Conservation (phyloP, 441 rosid species). For the Erodium moschatum region DNA sequence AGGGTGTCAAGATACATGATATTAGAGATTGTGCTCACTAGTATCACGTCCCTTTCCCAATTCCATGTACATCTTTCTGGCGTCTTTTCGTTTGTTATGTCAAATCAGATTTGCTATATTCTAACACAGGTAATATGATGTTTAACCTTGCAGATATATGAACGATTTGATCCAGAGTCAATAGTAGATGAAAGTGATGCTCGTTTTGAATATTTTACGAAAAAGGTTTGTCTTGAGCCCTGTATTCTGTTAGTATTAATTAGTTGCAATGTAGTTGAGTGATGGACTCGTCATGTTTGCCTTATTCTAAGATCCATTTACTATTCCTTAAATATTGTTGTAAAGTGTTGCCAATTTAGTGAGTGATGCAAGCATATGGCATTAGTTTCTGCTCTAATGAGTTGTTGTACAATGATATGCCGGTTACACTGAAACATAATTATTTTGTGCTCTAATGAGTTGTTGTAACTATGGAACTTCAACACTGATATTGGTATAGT, state of each 20-base stretch:
- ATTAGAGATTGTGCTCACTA: background rate
- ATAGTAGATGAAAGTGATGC: conserved; percentile 54
- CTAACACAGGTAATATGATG: conserved; percentile 2
- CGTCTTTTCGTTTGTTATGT: background rate
- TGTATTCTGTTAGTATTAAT: background rate
- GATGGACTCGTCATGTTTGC: background rate
- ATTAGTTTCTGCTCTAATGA: too few species aligned
- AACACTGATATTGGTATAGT: background rate
- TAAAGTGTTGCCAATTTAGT: background rate
- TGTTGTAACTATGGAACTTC: background rate
- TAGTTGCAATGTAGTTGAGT: background rate
- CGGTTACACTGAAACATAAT: background rate
- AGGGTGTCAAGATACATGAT: conserved; percentile 1
- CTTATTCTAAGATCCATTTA: background rate
- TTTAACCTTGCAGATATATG: conserved; percentile 51
- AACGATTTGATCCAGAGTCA: conserved; percentile 62
- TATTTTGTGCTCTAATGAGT: background rate
- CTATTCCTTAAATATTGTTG: background rate
- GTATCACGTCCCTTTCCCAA: background rate
- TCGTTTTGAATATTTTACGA: conserved; percentile 71
- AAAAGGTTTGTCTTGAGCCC: conserved; percentile 47
- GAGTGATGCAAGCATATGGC: too few species aligned
- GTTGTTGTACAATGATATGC: background rate
- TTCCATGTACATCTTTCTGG: background rate
- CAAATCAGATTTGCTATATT: conserved; percentile 9